These are phyloP conservation scores for Glycine latifolia DNA, from an alignment of 306 rosid species.

Conservation along the genomic window DNA sequence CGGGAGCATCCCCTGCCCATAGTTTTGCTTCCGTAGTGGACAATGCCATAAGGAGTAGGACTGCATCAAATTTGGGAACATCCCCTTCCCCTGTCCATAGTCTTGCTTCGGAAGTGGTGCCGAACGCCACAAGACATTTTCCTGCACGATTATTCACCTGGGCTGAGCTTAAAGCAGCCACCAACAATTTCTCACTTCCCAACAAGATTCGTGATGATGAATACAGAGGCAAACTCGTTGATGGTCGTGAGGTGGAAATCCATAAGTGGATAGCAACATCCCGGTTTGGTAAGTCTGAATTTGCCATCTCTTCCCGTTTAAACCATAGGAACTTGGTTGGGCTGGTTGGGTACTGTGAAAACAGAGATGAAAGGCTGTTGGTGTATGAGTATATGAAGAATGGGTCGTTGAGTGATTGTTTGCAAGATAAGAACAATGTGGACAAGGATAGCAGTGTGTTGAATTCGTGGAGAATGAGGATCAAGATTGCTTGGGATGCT, in stretches of 20 bases:
- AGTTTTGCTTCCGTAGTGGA: background rate
- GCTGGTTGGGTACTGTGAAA: conserved; percentile 69
- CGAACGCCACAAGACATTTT: too few relatives aligned
- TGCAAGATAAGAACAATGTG: conserved; percentile 46
- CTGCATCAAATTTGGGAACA: background rate
- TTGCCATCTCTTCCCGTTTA: too few relatives aligned
- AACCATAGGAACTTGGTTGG: too few relatives aligned
- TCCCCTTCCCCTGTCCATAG: background rate
- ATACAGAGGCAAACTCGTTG: too few relatives aligned
- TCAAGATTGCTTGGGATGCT: conserved; percentile 74
- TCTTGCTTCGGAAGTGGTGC: background rate
- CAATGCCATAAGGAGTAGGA: background rate
- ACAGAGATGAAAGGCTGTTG: conserved; percentile 71
- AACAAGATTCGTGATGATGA: too few relatives aligned
- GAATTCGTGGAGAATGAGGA: conserved; percentile 70
- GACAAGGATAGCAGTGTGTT: conserved; percentile 50
- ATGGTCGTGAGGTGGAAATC: too few relatives aligned
- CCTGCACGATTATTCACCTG: too few relatives aligned
- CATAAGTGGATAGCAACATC: too few relatives aligned
- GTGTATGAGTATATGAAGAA: conserved; percentile 84
- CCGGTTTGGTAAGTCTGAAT: too few relatives aligned
- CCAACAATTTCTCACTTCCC: too few relatives aligned
- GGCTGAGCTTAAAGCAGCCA: too few relatives aligned
- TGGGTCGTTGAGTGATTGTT: conserved; percentile 66
- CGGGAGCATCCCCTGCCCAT: background rate